Conservation (phyloP, 768 basidiomycete species). For the Lepiota brunneoincarnata region DNA sequence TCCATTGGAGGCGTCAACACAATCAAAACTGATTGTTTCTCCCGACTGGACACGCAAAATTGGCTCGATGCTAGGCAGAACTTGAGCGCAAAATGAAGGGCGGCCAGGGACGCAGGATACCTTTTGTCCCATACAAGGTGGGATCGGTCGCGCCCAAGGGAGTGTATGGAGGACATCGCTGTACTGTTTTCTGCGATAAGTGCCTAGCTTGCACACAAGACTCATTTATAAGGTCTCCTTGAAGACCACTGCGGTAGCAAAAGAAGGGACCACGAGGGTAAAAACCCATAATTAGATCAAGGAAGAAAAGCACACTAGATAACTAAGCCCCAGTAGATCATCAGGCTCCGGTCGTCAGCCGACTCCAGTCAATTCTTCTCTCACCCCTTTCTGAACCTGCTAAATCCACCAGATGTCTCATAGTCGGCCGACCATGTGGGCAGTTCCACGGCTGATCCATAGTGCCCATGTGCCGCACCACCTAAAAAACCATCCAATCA, state of each 20-base stretch:
- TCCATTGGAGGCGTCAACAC: conserved; percentile 62
- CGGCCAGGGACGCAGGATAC: conserved; percentile 23
- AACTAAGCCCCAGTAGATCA: conserved; percentile 2
- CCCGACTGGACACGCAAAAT: conserved; percentile 49
- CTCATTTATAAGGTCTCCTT: not conserved
- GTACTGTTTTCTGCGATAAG: not conserved
- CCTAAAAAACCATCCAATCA: conserved; percentile 34
- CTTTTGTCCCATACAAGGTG: conserved; percentile 64
- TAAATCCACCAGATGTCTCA: conserved; percentile 71
- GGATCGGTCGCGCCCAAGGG: conserved; percentile 47
- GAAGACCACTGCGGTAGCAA: not conserved
- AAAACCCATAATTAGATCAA: not conserved
- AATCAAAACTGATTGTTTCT: conserved; percentile 54
- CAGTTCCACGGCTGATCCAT: conserved; percentile 89
- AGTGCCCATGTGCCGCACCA: conserved; percentile 78
- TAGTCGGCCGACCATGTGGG: conserved; percentile 84
- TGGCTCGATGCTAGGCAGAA: conserved; percentile 45
- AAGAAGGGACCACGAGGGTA: not conserved
- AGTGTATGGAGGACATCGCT: conserved; percentile 41
- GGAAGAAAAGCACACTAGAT: not conserved
- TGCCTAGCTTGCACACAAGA: not conserved
- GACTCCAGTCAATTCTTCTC: conserved; percentile 6
- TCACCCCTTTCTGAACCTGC: conserved; percentile 3
- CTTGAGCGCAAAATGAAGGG: not conserved
- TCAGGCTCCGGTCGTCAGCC: not conserved